Conservation (phyloP, 2,329 filamentous ascomycete species). For the Cordyceps fumosorosea region DNA sequence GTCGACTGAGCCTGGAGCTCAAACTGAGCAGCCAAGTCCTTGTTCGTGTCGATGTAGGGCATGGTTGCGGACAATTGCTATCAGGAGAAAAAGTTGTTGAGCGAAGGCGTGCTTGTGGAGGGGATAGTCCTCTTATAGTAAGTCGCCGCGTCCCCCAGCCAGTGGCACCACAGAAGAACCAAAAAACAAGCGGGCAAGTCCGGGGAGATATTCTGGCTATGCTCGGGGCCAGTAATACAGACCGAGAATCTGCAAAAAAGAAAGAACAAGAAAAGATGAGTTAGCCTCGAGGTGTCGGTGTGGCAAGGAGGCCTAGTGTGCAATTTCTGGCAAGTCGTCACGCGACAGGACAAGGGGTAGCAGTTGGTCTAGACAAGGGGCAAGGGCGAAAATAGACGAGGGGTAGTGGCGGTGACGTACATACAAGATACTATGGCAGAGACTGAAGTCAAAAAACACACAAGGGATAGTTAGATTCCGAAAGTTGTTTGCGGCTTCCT, state of each 20-base stretch:
- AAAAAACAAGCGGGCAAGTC: not conserved
- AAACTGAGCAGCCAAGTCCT: slow-evolving; percentile 69
- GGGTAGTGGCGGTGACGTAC: not conserved
- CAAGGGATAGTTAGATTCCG: not conserved
- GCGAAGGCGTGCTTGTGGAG: not conserved
- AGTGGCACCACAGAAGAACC: not conserved
- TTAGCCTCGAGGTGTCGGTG: slow-evolving; percentile 10
- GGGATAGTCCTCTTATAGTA: not conserved
- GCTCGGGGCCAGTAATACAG: not conserved
- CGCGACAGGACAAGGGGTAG: slow-evolving; percentile 8
- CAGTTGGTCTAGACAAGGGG: not conserved
- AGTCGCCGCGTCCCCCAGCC: slow-evolving; percentile 2
- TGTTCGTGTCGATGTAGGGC: slow-evolving; percentile 61
- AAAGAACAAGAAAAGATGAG: not conserved
- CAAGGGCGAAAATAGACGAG: not conserved
- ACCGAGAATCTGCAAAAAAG: not conserved
- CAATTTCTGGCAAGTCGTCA: slow-evolving; percentile 7
- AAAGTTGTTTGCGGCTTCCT: not conserved
- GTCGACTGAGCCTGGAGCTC: slow-evolving; percentile 60
- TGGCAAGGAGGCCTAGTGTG: slow-evolving; percentile 12
- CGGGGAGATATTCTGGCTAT: not conserved
- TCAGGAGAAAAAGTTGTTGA: not conserved
- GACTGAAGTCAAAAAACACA: not conserved
- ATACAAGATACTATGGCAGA: not conserved
- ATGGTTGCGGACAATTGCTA: slow-evolving; percentile 30